Percentiles rank a stretch among this genome's conserved stretches.
Evolutionary conservation across 208 protist genomes (phyloP).

Genomic region (Lotmaria passim): DNA sequence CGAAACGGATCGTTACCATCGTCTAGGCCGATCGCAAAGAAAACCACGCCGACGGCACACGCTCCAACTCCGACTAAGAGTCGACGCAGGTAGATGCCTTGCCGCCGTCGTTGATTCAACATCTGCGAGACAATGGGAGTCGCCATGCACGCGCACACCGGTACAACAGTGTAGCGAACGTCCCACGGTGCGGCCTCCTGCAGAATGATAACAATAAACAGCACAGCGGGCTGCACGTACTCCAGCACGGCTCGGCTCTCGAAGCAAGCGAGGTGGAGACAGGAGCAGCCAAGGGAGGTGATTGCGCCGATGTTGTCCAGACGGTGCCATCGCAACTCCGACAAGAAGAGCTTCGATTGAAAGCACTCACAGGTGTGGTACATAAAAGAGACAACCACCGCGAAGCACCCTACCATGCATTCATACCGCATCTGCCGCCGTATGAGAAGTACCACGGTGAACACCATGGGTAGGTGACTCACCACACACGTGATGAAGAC

Average conservation of each 20-base stretch:
- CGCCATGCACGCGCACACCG: constrained; percentile 40
- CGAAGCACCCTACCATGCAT: constrained; percentile 32
- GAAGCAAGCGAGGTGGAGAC: constrained; percentile 45
- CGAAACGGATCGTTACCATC: constrained; percentile 61
- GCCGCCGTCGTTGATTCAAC: constrained; percentile 27
- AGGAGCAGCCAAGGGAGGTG: constrained; percentile 47
- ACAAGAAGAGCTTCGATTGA: constrained; percentile 44
- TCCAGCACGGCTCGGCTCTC: constrained; percentile 36
- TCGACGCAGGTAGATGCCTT: constrained; percentile 13
- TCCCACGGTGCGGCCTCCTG: constrained; percentile 77
- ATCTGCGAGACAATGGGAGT: constrained; percentile 46
- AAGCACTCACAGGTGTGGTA: constrained; percentile 77
- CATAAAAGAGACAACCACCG: constrained; percentile 64
- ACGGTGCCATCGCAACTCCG: constrained; percentile 69
- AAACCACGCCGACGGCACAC: constrained; percentile 34
- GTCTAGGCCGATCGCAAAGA: constrained; percentile 68
- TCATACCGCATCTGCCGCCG: constrained; percentile 38
- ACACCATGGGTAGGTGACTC: constrained; percentile 56
- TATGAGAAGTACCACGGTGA: constrained; percentile 33
- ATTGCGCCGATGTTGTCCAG: constrained; percentile 82
- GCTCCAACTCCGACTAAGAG: constrained; percentile 33
- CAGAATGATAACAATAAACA: constrained; percentile 55
- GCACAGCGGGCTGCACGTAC: constrained; percentile 42
- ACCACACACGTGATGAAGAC: constrained; percentile 63
- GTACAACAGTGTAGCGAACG: constrained; percentile 49